A percentile compares a stretch with the other conserved stretches of the same genome.
phyloP scores from a whole-genome alignment of 2,329 filamentous ascomycete genomes.

The Clonostachys byssicola region DNA sequence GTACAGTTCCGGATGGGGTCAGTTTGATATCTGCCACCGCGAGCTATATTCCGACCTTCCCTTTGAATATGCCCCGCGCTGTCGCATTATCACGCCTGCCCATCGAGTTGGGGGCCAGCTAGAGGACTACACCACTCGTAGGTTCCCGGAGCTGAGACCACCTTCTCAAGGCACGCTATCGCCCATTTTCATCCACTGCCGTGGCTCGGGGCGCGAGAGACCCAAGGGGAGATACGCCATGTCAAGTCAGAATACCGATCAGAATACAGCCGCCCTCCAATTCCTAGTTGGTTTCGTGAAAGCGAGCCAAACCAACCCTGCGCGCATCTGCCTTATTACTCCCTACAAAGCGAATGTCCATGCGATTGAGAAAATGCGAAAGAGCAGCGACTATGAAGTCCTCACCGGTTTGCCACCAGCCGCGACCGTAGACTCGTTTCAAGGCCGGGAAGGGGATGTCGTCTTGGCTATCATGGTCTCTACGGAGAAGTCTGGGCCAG shows the following conservation, averaged over 20 bases:
- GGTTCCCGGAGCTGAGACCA: not conserved
- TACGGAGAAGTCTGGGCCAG: not conserved
- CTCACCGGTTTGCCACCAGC: not conserved
- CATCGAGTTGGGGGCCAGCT: not conserved
- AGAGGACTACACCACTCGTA: not conserved
- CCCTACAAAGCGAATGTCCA: not conserved
- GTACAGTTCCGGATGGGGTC: not conserved
- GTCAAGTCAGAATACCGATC: not conserved
- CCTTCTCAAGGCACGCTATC: not conserved
- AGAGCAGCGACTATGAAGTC: not conserved
- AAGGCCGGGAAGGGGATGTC: not conserved
- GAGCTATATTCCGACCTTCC: not conserved
- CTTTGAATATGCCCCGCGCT: not conserved
- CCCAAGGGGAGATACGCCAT: no score
- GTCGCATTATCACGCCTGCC: not conserved
- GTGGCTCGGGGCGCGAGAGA: not conserved
- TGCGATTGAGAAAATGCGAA: not conserved
- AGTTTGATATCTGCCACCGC: not conserved
- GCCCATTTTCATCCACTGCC: not conserved
- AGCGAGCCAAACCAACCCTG: not conserved
- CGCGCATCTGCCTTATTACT: not conserved
- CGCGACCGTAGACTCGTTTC: constrained; percentile 1
- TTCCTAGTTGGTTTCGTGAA: constrained; percentile 6
- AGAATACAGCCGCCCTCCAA: not conserved
- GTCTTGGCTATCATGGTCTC: not conserved